Base-by-base conservation (phyloP, 2,329 filamentous ascomycete species). In the Cladosporium colombiae region DNA sequence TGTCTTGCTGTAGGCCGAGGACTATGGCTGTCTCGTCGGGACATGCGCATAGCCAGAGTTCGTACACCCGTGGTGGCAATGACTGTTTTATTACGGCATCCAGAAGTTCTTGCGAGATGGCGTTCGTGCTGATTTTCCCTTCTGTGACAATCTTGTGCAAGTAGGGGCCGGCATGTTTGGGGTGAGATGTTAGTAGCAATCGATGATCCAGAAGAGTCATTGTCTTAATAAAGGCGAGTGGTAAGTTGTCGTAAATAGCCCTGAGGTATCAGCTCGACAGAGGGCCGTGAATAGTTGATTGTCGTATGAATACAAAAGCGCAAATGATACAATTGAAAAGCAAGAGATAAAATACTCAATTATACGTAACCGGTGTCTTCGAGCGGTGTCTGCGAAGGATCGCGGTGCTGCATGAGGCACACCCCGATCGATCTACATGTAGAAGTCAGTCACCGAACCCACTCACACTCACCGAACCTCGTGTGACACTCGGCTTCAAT, bases 31-130 rank as follows among this genome's bases (percentile, higher is more conserved):
- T 50, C n/a, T 60, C 64, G 10, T 72, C 68, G 7, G 55, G 55
- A 33, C 68, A 62, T 14, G 65, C 68, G 14, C 59, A 65, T 16
- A 71, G 56, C 71, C 71, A 72, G 49, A 68, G 61, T 23, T 37
- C 31, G 60, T 66, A 71, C 5, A 72, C 57, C 21, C 69, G 62
- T 7, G 71, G 69, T 14, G 70, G 69, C 14, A 71, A 61, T 6
- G 67, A 56, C 50, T 69, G 67, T 14, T 21, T 29, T 18, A 65
- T 52, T 23, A 71, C 60, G 25, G 66, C 55, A 14, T 63, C 25
- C 21, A 72, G 29, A 7, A 72, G 68, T 8, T 68, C 52, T n/a
- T 66, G 58, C 8, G 70, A 68, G 37, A 70, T 37, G n/a, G 33
- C 23, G 4, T 46, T 27, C 21, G 50, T 40, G 33, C 59, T 60